A percentile compares a stretch with the other conserved stretches of the same genome.
phyloP scores from a whole-genome alignment of 2,329 filamentous ascomycete species.

The Sporothrix inflata region DNA sequence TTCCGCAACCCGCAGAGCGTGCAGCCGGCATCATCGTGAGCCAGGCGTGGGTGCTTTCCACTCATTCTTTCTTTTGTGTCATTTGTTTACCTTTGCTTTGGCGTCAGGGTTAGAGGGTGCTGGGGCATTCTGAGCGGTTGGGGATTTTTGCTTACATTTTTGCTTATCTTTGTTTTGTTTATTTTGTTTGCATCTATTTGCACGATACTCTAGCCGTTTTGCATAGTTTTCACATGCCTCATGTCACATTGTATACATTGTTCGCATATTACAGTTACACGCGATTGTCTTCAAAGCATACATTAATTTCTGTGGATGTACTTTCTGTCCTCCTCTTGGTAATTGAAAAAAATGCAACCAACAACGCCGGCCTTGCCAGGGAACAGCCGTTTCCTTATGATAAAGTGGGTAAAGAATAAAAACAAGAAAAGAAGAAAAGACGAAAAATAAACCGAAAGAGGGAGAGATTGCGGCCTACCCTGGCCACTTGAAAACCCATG shows the following conservation, averaged over 20 bases:
- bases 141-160: not conserved
- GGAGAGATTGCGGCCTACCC: not conserved
- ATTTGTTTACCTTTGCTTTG: not conserved
- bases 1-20: conserved; percentile 65
- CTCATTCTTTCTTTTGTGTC: not conserved
- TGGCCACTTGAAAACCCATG: not conserved
- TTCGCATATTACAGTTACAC: not conserved
- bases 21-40: conserved; percentile 17
- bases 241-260: not conserved
- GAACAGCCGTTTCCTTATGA: not conserved
- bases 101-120: conserved; percentile 6
- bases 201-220: not conserved
- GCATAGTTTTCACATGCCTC: not conserved
- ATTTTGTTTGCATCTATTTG: not conserved
- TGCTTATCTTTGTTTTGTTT: not conserved
- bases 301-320: not conserved
- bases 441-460: not conserved
- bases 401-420: not conserved
- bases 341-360: not conserved
- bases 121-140: not conserved
- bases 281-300: not conserved
- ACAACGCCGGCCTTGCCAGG: conserved; percentile 10
- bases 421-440: not conserved
- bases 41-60: not conserved
- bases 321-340: not conserved